Evolutionary conservation across 1,139 yeast genomes (phyloP).

Genomic region (Yamadazyma blattariae): DNA sequence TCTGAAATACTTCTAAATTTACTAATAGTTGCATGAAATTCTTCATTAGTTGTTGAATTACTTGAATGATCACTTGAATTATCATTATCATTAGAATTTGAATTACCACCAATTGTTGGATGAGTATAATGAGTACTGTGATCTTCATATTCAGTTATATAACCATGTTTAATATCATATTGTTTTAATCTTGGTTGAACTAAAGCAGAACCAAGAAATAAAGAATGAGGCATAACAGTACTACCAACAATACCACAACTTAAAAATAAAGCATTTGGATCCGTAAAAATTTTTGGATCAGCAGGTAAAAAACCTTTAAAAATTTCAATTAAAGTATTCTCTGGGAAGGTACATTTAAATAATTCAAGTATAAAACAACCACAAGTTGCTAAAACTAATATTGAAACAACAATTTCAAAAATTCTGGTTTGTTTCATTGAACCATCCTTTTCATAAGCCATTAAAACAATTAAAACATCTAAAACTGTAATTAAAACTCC

Average conservation of each 20-base stretch:
- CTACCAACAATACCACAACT: slow-evolving; percentile 78
- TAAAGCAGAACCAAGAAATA: slow-evolving; percentile 71
- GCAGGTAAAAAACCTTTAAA: slow-evolving; percentile 63
- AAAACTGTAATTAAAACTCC: slow-evolving; percentile 70
- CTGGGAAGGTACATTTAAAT: slow-evolving; percentile 46
- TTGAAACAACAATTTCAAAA: slow-evolving; percentile 64
- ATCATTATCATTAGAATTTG: background rate
- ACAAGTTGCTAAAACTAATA: slow-evolving; percentile 63
- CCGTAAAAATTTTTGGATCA: slow-evolving; percentile 43
- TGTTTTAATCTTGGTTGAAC: slow-evolving; percentile 74
- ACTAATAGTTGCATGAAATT: slow-evolving; percentile 23
- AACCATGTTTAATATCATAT: slow-evolving; percentile 52
- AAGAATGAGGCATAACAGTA: slow-evolving; percentile 82
- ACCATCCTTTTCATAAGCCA: slow-evolving; percentile 74
- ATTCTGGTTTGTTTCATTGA: slow-evolving; percentile 60
- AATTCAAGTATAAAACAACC: slow-evolving; percentile 62
- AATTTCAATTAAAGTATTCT: slow-evolving; percentile 33
- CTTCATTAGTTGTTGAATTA: slow-evolving; percentile 10
- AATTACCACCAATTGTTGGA: background rate
- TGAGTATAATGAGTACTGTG: slow-evolving; percentile 2
- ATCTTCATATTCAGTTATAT: slow-evolving; percentile 13
- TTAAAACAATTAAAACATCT: slow-evolving; percentile 66
- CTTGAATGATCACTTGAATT: background rate
- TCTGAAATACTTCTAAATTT: slow-evolving; percentile 36
- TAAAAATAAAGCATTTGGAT: slow-evolving; percentile 60